Conservation (phyloP, 306 rosid genomes). For the Biancaea sappan region DNA sequence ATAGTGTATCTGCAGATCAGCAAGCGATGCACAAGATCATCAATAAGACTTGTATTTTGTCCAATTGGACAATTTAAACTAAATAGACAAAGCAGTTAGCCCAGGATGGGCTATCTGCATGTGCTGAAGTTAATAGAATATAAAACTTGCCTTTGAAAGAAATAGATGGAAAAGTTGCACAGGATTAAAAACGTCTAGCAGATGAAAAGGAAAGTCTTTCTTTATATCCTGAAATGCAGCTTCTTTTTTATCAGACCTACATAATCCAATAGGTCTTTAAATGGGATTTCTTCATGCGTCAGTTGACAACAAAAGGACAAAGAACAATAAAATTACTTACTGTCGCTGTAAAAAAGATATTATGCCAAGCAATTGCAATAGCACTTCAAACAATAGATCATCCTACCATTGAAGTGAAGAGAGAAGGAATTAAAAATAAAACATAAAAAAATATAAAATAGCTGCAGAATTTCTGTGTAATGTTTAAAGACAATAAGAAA, state of each 20-base stretch:
- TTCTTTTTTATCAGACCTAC: conserved; percentile 51
- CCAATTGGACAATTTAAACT: not conserved
- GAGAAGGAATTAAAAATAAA: not conserved
- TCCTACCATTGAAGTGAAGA: conserved; percentile 60
- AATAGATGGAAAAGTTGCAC: conserved; percentile 77
- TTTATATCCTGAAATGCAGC: conserved; percentile 43
- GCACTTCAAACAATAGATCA: conserved; percentile 84
- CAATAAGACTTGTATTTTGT: conserved; percentile 2
- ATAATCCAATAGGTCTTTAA: conserved; percentile 33
- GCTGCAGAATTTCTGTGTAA: not conserved
- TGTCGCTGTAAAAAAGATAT: conserved; percentile 49
- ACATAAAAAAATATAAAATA: not conserved
- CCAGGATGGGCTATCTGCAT: conserved; percentile 5
- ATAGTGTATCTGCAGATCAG: conserved; percentile 76
- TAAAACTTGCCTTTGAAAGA: conserved; percentile 66
- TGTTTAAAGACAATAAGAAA: conserved; percentile 24
- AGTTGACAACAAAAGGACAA: conserved; percentile 24
- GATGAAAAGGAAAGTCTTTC: conserved; percentile 48
- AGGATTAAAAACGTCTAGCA: conserved; percentile 68
- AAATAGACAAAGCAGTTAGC: conserved; percentile 12
- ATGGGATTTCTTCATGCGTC: conserved; percentile 15
- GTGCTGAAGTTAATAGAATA: not conserved
- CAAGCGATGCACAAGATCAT: conserved; percentile 25
- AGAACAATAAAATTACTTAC: conserved; percentile 53
- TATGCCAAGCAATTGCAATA: conserved; percentile 62